Evolutionary conservation across 2,329 filamentous ascomycete species (phyloP), one percentile per base, ranked within the genome.

Genomic region (Sclerotiophoma versabilis): DNA sequence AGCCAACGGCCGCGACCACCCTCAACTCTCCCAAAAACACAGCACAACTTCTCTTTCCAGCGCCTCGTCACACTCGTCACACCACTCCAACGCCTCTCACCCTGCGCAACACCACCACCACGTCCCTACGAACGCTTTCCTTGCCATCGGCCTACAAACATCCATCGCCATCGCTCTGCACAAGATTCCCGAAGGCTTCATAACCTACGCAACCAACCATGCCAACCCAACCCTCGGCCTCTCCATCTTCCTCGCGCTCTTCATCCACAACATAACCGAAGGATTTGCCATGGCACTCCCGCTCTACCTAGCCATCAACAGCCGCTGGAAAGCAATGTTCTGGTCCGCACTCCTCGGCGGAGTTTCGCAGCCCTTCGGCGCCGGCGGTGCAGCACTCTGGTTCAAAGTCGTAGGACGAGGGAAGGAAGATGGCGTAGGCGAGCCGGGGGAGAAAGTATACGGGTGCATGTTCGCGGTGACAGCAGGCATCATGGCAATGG

Each of bases 191-290:
- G 95, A 89, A 74, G 86, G 86, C 32, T 88, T 88, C 75, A 88
- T 99, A 64, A 98, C 93, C 1, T 99, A 96, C 73, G 93, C 95
- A 9, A 97, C 95, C 9, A 99, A 98, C 75, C 95, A 99, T 72
- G 93, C 92, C 11, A 98, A 93, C 72, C 93, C 95, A 0, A 81
- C 84, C 0, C 85, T 99, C 0, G 95, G 95, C 17, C 87, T 96
- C 75, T 90, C 91, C 46, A 92, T 99, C 49, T 99, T 99, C 77
- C 85, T 98, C 75, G 93, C 95, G 0, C 84, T 99, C 7, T 96
- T 96, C 71, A 93, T 99, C 54, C 95, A 99, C 82, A 99, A 98
- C 77, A 96, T 99, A 68, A 93, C 92, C 23, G 95, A 99, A 78
- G 95, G 95, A 1, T 98, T 98, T 72, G 91, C 93, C 58, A 89